Evolutionary conservation across 2,329 filamentous ascomycete species (phyloP).

Genomic region (Diaporthe capsici): DNA sequence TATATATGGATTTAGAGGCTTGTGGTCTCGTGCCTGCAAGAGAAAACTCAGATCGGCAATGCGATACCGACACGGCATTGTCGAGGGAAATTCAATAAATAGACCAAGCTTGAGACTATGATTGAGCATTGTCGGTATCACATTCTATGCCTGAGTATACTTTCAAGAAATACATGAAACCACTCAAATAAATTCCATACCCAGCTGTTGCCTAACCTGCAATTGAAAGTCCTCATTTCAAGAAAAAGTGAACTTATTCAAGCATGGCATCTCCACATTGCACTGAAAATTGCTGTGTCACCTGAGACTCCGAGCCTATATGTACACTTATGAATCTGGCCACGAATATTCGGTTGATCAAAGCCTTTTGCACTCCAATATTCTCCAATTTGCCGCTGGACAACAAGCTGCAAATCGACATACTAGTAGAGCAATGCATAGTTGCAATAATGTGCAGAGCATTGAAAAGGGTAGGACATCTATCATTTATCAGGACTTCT

Average conservation of each 20-base stretch:
- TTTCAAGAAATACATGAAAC: too few species aligned
- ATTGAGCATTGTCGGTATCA: too few species aligned
- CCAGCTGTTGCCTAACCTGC: too few species aligned
- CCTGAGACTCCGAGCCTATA: background rate
- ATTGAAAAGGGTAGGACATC: background rate
- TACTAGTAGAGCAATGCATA: background rate
- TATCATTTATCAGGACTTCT: conserved; percentile 7
- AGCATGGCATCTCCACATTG: background rate
- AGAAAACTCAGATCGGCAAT: background rate
- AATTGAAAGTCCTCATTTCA: too few species aligned
- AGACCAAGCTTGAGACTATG: too few species aligned
- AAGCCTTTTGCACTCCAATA: background rate
- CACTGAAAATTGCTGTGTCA: background rate
- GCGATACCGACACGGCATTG: background rate
- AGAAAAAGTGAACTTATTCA: too few species aligned
- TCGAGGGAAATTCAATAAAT: background rate
- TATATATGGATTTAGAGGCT: background rate
- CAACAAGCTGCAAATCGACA: too few species aligned
- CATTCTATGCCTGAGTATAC: too few species aligned
- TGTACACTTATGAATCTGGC: too few species aligned
- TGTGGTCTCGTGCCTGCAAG: background rate
- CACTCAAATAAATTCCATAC: too few species aligned
- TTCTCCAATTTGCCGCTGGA: background rate
- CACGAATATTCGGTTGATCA: background rate
- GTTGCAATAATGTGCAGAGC: too few species aligned